These are phyloP conservation scores for Cyclotella distinguenda DNA, from an alignment of 108 stramenopile species.

Conservation along the genomic window DNA sequence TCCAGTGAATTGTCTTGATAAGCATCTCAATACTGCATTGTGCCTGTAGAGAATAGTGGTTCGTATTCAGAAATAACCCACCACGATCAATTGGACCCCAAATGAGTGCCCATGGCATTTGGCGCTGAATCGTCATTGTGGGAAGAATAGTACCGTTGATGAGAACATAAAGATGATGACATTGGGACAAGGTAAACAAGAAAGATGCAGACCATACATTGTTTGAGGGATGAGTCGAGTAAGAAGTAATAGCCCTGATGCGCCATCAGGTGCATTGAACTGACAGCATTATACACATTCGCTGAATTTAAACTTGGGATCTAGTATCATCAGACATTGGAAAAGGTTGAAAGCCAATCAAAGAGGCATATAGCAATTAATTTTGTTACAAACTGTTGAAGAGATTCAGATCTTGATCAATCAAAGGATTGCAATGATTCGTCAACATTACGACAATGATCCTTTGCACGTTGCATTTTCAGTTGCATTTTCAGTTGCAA, in stretches of 20 bases:
- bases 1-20: neutral
- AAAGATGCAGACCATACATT: neutral
- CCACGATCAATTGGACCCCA: neutral
- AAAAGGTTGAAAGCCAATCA: neutral
- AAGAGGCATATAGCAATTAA: neutral
- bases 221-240: neutral
- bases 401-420: neutral
- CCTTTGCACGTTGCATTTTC: neutral
- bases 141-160: neutral
- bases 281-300: neutral
- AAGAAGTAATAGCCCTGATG: neutral
- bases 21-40: neutral
- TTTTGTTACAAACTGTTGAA: neutral
- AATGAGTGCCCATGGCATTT: neutral
- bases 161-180: neutral
- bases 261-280: neutral
- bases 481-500: slow-evolving; percentile 8
- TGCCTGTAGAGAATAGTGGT: neutral
- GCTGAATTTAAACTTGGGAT: neutral
- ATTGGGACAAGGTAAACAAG: neutral
- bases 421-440: neutral
- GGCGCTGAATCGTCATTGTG: neutral
- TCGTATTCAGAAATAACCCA: neutral
- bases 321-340: neutral
- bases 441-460: neutral